A percentile compares a stretch with the other conserved stretches of the same genome.
These are phyloP conservation scores for Eucalyptus sp. DNA, from an alignment of 345 rosid genomes.

Conservation along the genomic window DNA sequence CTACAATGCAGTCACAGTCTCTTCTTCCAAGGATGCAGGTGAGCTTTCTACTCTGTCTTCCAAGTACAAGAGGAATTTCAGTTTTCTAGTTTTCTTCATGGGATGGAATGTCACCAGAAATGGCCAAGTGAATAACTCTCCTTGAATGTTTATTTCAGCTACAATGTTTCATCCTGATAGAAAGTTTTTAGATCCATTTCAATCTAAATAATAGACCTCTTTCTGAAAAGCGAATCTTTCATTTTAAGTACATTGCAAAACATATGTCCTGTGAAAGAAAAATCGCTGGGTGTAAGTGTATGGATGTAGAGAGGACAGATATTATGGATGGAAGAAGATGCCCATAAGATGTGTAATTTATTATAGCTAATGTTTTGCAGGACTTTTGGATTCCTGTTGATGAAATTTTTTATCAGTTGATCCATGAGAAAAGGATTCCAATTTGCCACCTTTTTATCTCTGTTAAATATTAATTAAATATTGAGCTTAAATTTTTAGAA, in stretches of 20 bases:
- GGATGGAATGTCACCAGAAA: background rate
- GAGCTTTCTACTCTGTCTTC: background rate
- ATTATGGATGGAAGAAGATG: background rate
- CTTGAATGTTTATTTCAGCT: background rate
- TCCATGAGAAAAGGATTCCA: background rate
- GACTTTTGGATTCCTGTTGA: background rate
- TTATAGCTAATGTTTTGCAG: background rate
- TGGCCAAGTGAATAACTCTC: background rate
- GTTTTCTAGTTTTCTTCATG: background rate
- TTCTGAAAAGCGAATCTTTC: background rate
- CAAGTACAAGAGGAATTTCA: background rate
- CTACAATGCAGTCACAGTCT: constrained; percentile 63
- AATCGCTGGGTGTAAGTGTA: background rate
- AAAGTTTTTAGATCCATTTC: background rate
- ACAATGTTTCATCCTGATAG: background rate
- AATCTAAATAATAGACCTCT: background rate
- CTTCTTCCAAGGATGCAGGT: constrained; percentile 75
- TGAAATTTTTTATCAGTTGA: background rate
- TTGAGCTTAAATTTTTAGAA: background rate
- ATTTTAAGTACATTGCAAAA: background rate
- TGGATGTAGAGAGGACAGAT: background rate
- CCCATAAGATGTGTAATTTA: background rate
- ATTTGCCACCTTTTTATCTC: background rate
- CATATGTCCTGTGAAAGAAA: background rate
- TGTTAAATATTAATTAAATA: background rate